Evolutionary conservation across 2,329 filamentous ascomycete species (phyloP).

Genomic region (Orbilia ellipsospora): DNA sequence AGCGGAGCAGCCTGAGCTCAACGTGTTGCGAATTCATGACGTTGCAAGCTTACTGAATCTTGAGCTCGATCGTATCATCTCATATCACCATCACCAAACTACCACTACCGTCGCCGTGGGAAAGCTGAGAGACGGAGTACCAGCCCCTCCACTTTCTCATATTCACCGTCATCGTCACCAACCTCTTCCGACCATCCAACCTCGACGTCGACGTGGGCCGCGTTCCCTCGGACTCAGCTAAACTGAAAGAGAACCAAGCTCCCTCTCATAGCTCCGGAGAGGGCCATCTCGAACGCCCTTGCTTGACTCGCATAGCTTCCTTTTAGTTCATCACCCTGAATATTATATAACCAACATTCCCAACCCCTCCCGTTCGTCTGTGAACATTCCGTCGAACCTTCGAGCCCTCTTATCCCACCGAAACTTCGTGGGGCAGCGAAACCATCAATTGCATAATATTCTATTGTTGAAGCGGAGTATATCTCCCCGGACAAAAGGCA

Average conservation of each 20-base stretch:
- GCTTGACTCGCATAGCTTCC: slow-evolving; percentile 27
- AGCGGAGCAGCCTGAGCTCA: neutral
- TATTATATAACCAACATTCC: slow-evolving; percentile 11
- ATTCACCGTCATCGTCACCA: slow-evolving; percentile 10
- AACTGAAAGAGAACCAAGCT: neutral
- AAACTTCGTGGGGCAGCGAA: slow-evolving; percentile 26
- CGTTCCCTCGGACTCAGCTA: neutral
- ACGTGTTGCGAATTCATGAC: neutral
- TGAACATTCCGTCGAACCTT: slow-evolving; percentile 6
- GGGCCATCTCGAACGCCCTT: neutral
- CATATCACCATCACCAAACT: slow-evolving; percentile 10
- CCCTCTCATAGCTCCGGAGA: neutral
- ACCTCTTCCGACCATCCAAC: neutral
- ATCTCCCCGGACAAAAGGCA: slow-evolving; percentile 32
- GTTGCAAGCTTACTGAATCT: neutral
- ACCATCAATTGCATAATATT: slow-evolving; percentile 35
- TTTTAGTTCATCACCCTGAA: slow-evolving; percentile 39
- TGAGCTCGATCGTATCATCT: neutral
- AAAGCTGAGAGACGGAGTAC: slow-evolving; percentile 19
- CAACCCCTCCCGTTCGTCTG: slow-evolving; percentile 19
- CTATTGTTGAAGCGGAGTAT: slow-evolving; percentile 34
- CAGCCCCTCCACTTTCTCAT: slow-evolving; percentile 17
- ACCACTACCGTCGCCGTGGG: neutral
- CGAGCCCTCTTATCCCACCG: slow-evolving; percentile 14
- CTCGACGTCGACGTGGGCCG: too few species aligned